Base-by-base conservation (phyloP, 257 asterid genomes). In the Scutellaria galericulata region DNA sequence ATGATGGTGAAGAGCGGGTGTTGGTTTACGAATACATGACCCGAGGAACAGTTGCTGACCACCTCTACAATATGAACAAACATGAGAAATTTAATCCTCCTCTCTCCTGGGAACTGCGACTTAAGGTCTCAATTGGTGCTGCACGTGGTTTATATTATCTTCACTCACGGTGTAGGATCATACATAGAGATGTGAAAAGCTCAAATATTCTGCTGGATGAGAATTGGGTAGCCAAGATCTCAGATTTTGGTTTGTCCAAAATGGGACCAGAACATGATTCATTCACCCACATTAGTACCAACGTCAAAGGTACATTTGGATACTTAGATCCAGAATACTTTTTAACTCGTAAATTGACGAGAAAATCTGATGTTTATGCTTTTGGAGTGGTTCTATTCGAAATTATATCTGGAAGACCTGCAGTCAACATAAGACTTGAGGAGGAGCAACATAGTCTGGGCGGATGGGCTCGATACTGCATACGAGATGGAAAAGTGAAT, bases 171-270 rank as follows among this genome's bases (percentile, higher is more conserved):
- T 82, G 77, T 40, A 78, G 86, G 74, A 87, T 86, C 69, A 83
- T 90, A 80, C 97, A 90, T 59, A 82, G 93, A 59, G 97, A 90
- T 50, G 93, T 88, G 66, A 88, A 90, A 75, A 84, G 87, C 88
- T 76, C 89, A 37, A 90, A 90, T 84, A 90, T 90, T 64, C 73
- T 88, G 77, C 74, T 90, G 66, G 89, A 90, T 66, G 90, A 84
- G 74, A 76, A 84, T 35, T 88, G 87, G 89, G 86, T 71, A 10
- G 93, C 96, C 72, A 88, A 88, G 83, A 81, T 88, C 64, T 84
- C 97, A 2, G 95, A 88, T 73, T 90, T 90, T 37, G 96, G 95
- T 61, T 71, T 90, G 79, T 88, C 95, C 68, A 88, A 90, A 77
- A 86, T 79, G 88, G 89, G 90, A 42, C 89, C 89, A 5, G 71